Base-by-base conservation (phyloP, 306 rosid species). In the Astragalus membranaceus region DNA sequence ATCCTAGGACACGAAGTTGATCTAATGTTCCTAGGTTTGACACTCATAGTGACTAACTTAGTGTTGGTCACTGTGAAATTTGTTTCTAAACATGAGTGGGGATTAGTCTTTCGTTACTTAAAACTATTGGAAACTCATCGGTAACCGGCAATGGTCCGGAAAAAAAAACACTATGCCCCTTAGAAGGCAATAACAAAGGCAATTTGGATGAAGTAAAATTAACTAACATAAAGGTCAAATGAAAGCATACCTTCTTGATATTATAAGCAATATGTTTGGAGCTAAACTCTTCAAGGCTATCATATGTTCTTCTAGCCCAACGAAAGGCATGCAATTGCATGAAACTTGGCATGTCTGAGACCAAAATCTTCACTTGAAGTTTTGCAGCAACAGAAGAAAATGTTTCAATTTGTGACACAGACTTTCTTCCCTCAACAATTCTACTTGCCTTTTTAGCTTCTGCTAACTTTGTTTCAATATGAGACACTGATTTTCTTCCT, bases 251-350 rank as follows among this genome's bases (percentile, higher is more conserved):
- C 99, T 88, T 94, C 79, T 94, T 94, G 4, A 94, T 79, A 85
- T 87, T 94, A 67, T 75, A 86, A 75, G 98, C 99, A 32, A 88
- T 87, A 72, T 83, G 89, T 63, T 84, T 88, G 10, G 89, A 32
- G 79, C 97, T 94, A 8, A 90, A 86, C 84, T 83, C 69, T 75
- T 94, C 97, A 86, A 87, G 81, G 83, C 90, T 84, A 52, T 94
- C 99, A 72, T 62, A 75, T 9, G 89, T 91, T 5, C 84, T 85
- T 69, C 99, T 91, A 0, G 95, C 97, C 74, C 89, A 85, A 12
- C 92, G 86, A 63, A 94, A 94, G 50, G 99, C 97, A 60, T 88
- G 90, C 75, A 87, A 82, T 82, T 94, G 99, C 99, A 94, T 91
- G 86, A 85, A 83, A 17, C 83, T 87, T 23, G 97, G 97, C 99